A percentile compares a stretch with the other conserved stretches of the same genome.
These are phyloP conservation scores for Ceriops tagal DNA, from an alignment of 345 rosid genomes.

Conservation along the genomic window DNA sequence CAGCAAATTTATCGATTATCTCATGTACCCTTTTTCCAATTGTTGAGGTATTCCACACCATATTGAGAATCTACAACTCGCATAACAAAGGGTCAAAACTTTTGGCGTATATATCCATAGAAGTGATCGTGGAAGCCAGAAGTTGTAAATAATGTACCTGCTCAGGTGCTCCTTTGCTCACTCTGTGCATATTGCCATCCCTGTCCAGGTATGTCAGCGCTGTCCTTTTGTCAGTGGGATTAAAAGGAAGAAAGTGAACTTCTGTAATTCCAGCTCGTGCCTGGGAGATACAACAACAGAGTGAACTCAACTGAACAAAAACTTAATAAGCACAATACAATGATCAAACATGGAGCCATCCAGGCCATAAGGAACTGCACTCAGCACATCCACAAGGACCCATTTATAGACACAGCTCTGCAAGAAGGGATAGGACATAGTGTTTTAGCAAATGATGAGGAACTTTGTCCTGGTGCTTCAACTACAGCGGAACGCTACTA, in stretches of 20 bases:
- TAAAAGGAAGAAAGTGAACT: constrained; percentile 93
- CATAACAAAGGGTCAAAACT: background rate
- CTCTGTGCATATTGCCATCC: constrained; percentile 69
- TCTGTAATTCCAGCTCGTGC: constrained; percentile 84
- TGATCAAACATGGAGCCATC: background rate
- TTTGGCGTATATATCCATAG: background rate
- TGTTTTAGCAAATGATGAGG: too few species aligned
- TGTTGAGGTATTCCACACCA: constrained; percentile 48
- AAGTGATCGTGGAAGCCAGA: constrained; percentile 3
- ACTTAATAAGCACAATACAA: background rate
- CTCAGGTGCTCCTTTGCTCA: constrained; percentile 98
- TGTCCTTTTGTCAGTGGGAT: constrained; percentile 93
- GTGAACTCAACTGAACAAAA: constrained; percentile 5
- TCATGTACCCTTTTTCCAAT: constrained; percentile 41
- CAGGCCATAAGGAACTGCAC: background rate
- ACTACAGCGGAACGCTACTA: too few species aligned
- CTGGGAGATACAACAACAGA: constrained; percentile 29
- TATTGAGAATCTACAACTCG: constrained; percentile 41
- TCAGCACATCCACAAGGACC: too few species aligned
- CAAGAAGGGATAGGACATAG: too few species aligned
- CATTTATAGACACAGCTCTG: too few species aligned
- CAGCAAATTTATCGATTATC: constrained; percentile 64
- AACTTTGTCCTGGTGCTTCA: too few species aligned
- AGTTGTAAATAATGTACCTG: constrained; percentile 41
- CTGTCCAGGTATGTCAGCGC: constrained; percentile 72